Conservation (phyloP, 2,329 filamentous ascomycete species). For the Colletotrichum tropicale region DNA sequence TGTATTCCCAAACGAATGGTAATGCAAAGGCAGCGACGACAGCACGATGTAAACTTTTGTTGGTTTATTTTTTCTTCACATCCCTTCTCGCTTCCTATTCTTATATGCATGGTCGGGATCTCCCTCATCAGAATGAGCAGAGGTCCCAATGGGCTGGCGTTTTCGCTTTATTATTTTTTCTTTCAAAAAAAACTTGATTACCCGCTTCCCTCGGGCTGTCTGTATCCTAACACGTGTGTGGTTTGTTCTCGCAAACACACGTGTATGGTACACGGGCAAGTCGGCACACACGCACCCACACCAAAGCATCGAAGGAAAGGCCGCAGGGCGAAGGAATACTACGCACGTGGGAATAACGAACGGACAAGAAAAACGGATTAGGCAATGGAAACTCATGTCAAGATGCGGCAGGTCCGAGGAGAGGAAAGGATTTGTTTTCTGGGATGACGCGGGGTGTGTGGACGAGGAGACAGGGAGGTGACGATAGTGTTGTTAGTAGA, state of each 20-base stretch:
- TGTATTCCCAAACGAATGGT: constrained; percentile 13
- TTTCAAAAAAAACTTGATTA: neutral
- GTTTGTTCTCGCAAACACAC: neutral
- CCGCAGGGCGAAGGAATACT: neutral
- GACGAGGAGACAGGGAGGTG: neutral
- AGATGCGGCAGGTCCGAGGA: constrained; percentile 7
- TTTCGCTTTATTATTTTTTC: neutral
- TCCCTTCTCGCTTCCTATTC: neutral
- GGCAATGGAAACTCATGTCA: neutral
- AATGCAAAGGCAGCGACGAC: constrained; percentile 19
- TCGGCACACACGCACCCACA: neutral
- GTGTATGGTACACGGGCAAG: neutral
- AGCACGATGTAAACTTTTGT: constrained; percentile 21
- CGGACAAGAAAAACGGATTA: neutral
- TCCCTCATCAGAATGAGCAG: neutral
- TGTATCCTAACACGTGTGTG: neutral
- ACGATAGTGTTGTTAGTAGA: neutral
- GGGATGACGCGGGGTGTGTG: neutral
- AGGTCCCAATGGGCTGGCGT: constrained; percentile 7
- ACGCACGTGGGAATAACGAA: neutral
- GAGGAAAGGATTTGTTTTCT: neutral
- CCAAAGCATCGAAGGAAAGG: neutral
- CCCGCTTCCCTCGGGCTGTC: neutral
- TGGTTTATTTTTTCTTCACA: neutral
- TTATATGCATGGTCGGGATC: constrained; percentile 17